Evolutionary conservation across 1,139 yeast genomes (phyloP), one percentile per base, ranked within the genome.

Genomic region (Kluyveromyces marxianus): DNA sequence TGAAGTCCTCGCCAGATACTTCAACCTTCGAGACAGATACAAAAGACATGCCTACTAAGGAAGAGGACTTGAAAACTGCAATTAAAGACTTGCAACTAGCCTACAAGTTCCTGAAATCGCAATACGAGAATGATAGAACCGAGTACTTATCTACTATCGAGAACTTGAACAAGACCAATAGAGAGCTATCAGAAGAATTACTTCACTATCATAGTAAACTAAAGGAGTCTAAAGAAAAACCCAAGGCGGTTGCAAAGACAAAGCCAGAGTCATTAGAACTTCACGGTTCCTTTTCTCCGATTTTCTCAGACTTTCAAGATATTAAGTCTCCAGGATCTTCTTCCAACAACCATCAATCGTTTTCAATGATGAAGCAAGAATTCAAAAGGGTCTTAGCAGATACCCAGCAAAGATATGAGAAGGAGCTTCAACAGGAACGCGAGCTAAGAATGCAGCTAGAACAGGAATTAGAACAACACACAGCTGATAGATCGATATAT

Each of bases 61-160:
- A 36, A n/a, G 35, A 34, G 34, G 47, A 44, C 27, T 45, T 57
- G 29, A 53, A 56, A 37, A 59, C 60, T 2, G 67, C 67, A 3
- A 54, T 63, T 32, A 53, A 56, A 29, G 68, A 64, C 49, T 46
- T 64, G 31, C 62, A 63, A 47, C 45, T 64, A 35, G 68, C 68
- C 7, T 65, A 64, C 45, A 62, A 51, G 40, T 64, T 62, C 39
- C 43, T 64, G 40, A 63, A 66, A 4, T 60, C 60, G 36, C 59
- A 62, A 39, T 64, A 58, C 41, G 64, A 60, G 37, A 54, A 55
- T 36, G 67, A 63, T 44, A 55, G 66, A 40, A 50, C 52, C 5
- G 61, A 59, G 29, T 56, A 62, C 41, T 39, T 54, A 24, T 54
- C 55, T 41, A 58, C 59, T 37, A 60, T 62, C 26, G 65, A 62